Conservation (phyloP, 1,284 basidiomycete genomes). For the Fomitiporia mediterranea region DNA sequence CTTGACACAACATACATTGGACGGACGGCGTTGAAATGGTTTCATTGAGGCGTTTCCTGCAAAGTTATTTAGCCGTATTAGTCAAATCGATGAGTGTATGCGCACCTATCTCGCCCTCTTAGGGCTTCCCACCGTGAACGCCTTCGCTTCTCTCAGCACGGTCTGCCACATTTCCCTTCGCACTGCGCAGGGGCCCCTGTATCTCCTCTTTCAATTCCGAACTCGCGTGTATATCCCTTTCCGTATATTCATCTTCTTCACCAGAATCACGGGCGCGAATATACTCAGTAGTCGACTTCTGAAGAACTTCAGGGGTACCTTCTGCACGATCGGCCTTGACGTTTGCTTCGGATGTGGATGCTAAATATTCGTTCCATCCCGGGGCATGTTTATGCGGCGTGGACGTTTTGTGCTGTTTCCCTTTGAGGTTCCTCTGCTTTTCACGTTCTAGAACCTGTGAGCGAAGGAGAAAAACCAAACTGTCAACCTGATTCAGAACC, state of each 20-base stretch:
- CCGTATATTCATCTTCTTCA: conserved; percentile 25
- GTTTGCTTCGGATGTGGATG: conserved; percentile 61
- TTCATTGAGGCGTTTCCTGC: too few relatives aligned
- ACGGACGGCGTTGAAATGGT: too few relatives aligned
- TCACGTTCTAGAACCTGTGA: conserved; percentile 44
- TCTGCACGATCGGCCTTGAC: conserved; percentile 53
- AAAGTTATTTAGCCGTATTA: too few relatives aligned
- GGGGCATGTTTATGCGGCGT: conserved; percentile 55
- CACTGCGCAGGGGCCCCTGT: conserved; percentile 8
- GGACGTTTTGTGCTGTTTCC: conserved; percentile 46
- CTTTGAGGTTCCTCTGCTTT: conserved; percentile 49
- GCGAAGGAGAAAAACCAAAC: neutral
- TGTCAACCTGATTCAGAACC: neutral
- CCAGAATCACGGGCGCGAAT: conserved; percentile 33
- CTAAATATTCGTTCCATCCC: conserved; percentile 72
- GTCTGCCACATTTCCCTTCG: neutral
- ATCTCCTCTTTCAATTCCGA: conserved; percentile 27
- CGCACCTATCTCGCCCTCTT: neutral
- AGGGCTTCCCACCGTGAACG: neutral
- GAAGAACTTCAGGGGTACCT: conserved; percentile 31
- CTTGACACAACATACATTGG: too few relatives aligned
- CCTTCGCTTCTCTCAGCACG: neutral
- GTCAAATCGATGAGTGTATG: neutral
- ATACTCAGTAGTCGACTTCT: conserved; percentile 36
- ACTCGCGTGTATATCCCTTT: conserved; percentile 26